phyloP scores from a whole-genome alignment of 805 yeast species.

The Blastobotrys muscicola region DNA sequence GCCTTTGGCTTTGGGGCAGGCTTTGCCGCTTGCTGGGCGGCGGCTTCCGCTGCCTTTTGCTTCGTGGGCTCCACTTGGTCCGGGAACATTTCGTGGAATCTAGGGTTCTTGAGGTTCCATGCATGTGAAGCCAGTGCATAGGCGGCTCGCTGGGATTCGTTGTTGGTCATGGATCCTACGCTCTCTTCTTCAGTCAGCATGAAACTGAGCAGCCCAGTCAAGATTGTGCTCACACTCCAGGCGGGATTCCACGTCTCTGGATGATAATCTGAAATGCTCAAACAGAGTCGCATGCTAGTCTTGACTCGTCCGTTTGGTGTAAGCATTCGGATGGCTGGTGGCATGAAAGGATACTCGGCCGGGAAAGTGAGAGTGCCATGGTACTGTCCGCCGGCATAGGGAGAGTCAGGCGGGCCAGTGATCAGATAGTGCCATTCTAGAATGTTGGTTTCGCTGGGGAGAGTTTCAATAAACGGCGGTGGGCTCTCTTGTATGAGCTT shows the following conservation, averaged over 20 bases:
- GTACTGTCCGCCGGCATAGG: constrained; percentile 77
- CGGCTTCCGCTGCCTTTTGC: constrained; percentile 21
- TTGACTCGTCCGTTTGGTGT: constrained; percentile 72
- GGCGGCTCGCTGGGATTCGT: constrained; percentile 34
- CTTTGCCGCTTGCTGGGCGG: too few species aligned
- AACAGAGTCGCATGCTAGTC: constrained; percentile 70
- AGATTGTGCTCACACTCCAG: constrained; percentile 85
- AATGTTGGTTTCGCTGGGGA: constrained; percentile 80
- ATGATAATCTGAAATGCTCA: constrained; percentile 90
- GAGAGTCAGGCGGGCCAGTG: constrained; percentile 86
- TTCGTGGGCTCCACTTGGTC: constrained; percentile 44
- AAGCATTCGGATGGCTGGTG: constrained; percentile 75
- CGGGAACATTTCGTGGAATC: constrained; percentile 58
- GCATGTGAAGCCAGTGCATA: constrained; percentile 51
- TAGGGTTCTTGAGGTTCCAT: constrained; percentile 59
- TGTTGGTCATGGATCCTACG: constrained; percentile 69
- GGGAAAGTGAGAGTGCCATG: constrained; percentile 85
- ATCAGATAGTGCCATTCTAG: constrained; percentile 91
- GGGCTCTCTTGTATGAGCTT: constrained; percentile 68
- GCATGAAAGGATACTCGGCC: constrained; percentile 79
- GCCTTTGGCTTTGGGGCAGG: too few species aligned
- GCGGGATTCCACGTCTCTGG: constrained; percentile 96
- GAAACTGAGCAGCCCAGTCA: constrained; percentile 79
- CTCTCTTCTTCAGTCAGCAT: constrained; percentile 85
- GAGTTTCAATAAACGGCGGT: constrained; percentile 75